A percentile compares a stretch with the other conserved stretches of the same genome.
phyloP scores from a whole-genome alignment of 371 early-diverging fungal genomes.

The Lichtheimia corymbifera region DNA sequence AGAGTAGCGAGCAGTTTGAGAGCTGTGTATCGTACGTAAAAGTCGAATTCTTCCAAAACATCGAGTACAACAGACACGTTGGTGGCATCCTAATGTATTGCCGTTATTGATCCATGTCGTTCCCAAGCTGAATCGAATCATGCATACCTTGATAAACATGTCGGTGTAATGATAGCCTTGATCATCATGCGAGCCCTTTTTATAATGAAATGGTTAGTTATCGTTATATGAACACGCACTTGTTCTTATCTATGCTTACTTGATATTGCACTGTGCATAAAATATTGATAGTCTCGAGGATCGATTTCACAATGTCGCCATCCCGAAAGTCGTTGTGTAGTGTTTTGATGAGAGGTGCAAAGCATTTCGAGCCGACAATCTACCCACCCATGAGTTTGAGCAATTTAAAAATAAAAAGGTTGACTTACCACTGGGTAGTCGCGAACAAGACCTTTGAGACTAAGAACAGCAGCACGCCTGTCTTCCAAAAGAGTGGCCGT shows the following conservation, averaged over 20 bases:
- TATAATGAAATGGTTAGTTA: neutral
- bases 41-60: constrained; percentile 87
- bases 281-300: constrained; percentile 81
- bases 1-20: constrained; percentile 84
- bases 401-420: neutral
- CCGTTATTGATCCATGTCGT: neutral
- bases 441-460: constrained; percentile 82
- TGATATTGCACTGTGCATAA: constrained; percentile 64
- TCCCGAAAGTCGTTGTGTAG: constrained; percentile 81
- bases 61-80: constrained; percentile 84
- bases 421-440: constrained; percentile 56
- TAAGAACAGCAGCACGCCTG: constrained; percentile 83
- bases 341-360: constrained; percentile 72
- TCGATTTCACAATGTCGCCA: constrained; percentile 79
- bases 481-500: constrained; percentile 89
- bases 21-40: constrained; percentile 89
- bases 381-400: constrained; percentile 20
- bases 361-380: constrained; percentile 84
- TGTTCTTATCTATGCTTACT: constrained; percentile 14
- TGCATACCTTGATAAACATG: constrained; percentile 48
- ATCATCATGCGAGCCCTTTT: constrained; percentile 43
- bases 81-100: constrained; percentile 57
- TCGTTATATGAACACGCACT: neutral
- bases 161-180: constrained; percentile 50
- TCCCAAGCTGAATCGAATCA: neutral